Conservation (phyloP, 805 yeast genomes). For the Yarrowia alimentaria region DNA sequence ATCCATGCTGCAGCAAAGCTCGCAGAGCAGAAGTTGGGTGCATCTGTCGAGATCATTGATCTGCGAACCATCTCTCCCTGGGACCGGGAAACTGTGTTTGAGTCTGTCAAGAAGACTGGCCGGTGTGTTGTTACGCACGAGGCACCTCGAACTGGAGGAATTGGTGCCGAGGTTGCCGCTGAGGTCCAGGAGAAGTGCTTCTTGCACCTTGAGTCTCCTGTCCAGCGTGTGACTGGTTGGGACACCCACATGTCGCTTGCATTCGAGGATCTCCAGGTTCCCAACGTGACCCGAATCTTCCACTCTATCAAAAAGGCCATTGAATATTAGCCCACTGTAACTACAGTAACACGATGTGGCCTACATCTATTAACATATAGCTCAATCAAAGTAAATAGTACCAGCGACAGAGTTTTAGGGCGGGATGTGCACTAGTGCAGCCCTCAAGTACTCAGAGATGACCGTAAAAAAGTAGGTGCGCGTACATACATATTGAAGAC, state of each 20-base stretch:
- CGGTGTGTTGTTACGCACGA: constrained; percentile 82
- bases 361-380: no score
- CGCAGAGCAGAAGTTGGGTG: constrained; percentile 74
- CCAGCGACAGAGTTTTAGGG: no score
- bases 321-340: constrained; percentile 37
- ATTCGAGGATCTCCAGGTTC: constrained; percentile 93
- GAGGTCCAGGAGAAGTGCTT: constrained; percentile 93
- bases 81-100: constrained; percentile 76
- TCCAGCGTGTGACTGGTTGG: constrained; percentile 92
- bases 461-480: no score
- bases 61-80: constrained; percentile 90
- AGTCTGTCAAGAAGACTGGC: constrained; percentile 84
- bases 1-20: constrained; percentile 78
- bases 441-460: no score
- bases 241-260: constrained; percentile 97
- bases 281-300: constrained; percentile 53
- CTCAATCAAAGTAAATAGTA: no score
- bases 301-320: constrained; percentile 37
- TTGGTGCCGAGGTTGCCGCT: constrained; percentile 92
- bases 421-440: no score
- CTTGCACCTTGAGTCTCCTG: constrained; percentile 90
- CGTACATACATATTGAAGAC: no score
- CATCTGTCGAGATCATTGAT: constrained; percentile 81
- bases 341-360: no score
- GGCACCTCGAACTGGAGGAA: constrained; percentile 89